Evolutionary conservation across 148 eudicot species (phyloP).

Genomic region (Agrostemma githago): DNA sequence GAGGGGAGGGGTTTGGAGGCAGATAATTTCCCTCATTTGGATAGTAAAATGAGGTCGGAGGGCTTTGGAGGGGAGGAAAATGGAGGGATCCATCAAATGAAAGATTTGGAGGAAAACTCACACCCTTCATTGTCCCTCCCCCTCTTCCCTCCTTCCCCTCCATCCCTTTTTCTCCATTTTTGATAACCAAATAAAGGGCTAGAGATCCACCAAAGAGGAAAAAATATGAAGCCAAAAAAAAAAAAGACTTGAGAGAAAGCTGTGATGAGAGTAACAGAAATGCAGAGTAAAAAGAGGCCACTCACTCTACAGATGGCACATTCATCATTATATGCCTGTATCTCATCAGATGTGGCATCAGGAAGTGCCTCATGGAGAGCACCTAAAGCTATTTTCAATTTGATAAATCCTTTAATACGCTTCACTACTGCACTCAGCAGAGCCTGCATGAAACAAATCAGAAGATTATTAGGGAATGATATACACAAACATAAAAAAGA

Average conservation of each 20-base stretch:
- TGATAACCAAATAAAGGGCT: background rate
- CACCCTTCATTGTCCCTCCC: too few relatives aligned
- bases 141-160: too few relatives aligned
- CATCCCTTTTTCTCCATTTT: too few relatives aligned
- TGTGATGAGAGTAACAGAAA: background rate
- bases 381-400: constrained; percentile 68
- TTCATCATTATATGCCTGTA: constrained; percentile 82
- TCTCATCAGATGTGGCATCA: constrained; percentile 87
- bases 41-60: too few relatives aligned
- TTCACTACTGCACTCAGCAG: constrained; percentile 76
- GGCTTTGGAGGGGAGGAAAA: too few relatives aligned
- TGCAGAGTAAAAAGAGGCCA: constrained; percentile 6
- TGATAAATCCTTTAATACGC: constrained; percentile 75
- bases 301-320: constrained; percentile 97
- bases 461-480: constrained; percentile 14
- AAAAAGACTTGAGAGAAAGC: background rate
- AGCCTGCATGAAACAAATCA: constrained; percentile 45
- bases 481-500: background rate
- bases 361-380: constrained; percentile 97
- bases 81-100: too few relatives aligned
- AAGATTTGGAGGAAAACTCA: too few relatives aligned
- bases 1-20: too few relatives aligned
- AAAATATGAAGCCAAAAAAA: background rate
- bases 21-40: too few relatives aligned
- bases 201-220: background rate